Percentiles rank a stretch among this genome's conserved stretches.
phyloP scores from a whole-genome alignment of 169 alveolate species.

The Perkinsus chesapeaki region DNA sequence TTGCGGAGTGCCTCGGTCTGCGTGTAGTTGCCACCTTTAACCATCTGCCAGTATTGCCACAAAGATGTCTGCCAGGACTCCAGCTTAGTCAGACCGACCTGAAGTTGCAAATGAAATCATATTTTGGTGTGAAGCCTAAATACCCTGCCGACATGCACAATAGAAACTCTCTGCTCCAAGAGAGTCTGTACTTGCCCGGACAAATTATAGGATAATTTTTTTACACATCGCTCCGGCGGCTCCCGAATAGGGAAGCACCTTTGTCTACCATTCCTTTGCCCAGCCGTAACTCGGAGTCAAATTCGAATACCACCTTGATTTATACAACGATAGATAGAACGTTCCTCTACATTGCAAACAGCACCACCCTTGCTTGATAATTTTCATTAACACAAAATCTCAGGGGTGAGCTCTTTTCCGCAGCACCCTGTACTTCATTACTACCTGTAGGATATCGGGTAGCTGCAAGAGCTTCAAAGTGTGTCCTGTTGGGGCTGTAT shows the following conservation, averaged over 20 bases:
- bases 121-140: slow-evolving; percentile 52
- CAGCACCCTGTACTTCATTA: background rate
- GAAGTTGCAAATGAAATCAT: slow-evolving; percentile 31
- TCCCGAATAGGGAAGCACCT: too few relatives aligned
- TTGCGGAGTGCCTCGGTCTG: background rate
- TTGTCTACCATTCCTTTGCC: too few relatives aligned
- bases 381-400: too few relatives aligned
- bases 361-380: too few relatives aligned
- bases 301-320: too few relatives aligned
- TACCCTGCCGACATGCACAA: too few relatives aligned
- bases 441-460: slow-evolving; percentile 38
- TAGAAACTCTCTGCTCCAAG: slow-evolving; percentile 68
- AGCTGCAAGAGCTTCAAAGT: slow-evolving; percentile 78
- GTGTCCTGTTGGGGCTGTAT: slow-evolving; percentile 92
- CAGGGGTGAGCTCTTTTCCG: too few relatives aligned
- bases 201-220: too few relatives aligned
- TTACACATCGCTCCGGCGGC: too few relatives aligned
- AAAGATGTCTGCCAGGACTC: slow-evolving; percentile 10
- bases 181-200: slow-evolving; percentile 20
- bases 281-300: too few relatives aligned
- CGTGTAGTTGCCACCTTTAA: background rate
- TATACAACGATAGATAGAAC: too few relatives aligned
- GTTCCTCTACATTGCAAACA: too few relatives aligned
- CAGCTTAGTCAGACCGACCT: background rate
- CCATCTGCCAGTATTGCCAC: slow-evolving; percentile 11